Base-by-base conservation (phyloP, 768 basidiomycete species). In the Boletus tylopilopsis region DNA sequence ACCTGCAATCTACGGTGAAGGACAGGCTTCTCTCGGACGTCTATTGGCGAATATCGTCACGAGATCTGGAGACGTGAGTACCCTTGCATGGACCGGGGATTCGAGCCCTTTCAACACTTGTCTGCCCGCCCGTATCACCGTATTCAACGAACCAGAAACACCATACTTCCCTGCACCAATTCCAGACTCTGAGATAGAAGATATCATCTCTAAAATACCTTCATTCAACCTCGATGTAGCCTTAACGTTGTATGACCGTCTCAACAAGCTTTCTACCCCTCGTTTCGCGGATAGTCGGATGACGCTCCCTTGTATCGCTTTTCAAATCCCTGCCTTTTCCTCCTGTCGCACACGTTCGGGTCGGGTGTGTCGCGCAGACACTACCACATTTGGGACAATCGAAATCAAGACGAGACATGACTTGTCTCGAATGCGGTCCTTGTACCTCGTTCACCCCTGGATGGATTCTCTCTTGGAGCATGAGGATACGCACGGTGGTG, bases 381-480 rank as follows among this genome's bases (percentile, higher is more conserved):
- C 38, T 1, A 19, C 2, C 5, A 16, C 30, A 2, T 49, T 53
- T 13, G 49, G 49, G 6, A 15, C 18, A 11, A 22, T 53, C 18
- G 39, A 45, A 5, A 30, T 53, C 38, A 35, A 13, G 16, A 45
- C 49, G 4, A 40, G 13, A 35, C 21, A 29, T 3, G 15, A 53
- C 13, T 12, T 45, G 3, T 45, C 44, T 33, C 33, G 27, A 12
- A 12, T 45, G 16, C 24, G 18, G 0, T 2, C 11, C 6, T 4
- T 53, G 0, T 51, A 45, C 23, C 43, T 53, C 11, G 16, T 51
- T 18, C 44, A 54, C 11, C 49, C 53, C 0, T 51, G 53, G 53
- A 19, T 53, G 2, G 33, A 53, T n/a, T 6, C 16, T 13, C 24
- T 51, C 24, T 9, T 49, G 5, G 44, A 43, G 3, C 35, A 19